Evolutionary conservation across 495 filamentous ascomycete species (phyloP), one percentile per base, ranked within the genome.

Genomic region (Letharia lupina): DNA sequence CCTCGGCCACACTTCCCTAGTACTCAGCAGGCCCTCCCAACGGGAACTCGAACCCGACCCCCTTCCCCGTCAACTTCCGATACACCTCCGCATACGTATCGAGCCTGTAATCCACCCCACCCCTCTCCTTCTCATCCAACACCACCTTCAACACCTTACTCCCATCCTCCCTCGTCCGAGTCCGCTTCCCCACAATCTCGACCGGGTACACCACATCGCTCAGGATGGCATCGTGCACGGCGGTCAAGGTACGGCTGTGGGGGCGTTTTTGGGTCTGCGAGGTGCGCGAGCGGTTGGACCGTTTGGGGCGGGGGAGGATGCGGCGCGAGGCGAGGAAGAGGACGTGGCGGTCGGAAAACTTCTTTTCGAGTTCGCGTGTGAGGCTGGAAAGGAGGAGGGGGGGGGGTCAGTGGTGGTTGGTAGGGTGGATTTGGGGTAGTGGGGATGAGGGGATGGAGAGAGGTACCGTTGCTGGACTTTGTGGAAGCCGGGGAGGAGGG

Each of bases 281-380:
- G 78, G 92, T 91, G 82, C 94, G 94, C 67, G 87, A 90, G 84
- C 91, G 93, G 83, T 84, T 88, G 78, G 89, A 93, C 75, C 94
- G 94, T 86, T 96, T 96, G 76, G 94, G 94, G 74, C 91, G 90
- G 76, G 94, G 93, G 64, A 98, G 90, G 77, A 98, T 98, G 79
- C 94, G 93, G 86, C 94, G 94, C 76, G 93, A 92, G 73, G 93
- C 94, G 70, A 98, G 87, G 87, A 98, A 91, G 77, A 98, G 86
- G 79, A 98, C 94, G 82, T 98, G 94, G 81, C 94, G 93, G 86
- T 98, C 94, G 71, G 94, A 96, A 90, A 98, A 98, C 85, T 98
- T 98, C 91, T 98, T 98, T 86, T 98, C 94, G 75, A 98, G 92
- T 86, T 98, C 94, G 80, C 94, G 94, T 81, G 94, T 98, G 72